phyloP scores from a whole-genome alignment of 2,329 filamentous ascomycete species.

The Kalaharituber pfeilii region DNA sequence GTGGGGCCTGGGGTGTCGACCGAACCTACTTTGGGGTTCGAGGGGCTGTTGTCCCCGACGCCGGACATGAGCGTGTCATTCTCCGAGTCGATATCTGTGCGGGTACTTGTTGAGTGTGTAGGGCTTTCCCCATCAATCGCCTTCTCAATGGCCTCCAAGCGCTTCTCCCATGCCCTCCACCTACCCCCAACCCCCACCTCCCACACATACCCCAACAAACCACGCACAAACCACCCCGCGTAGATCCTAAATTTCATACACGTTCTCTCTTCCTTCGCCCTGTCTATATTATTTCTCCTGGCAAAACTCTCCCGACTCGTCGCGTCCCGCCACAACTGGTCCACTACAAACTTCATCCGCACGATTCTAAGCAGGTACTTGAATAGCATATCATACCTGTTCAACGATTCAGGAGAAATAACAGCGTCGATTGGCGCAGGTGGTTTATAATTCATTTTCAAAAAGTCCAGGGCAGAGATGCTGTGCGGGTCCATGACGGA shows the following conservation, averaged over 20 bases:
- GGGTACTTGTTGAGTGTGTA: constrained; percentile 12
- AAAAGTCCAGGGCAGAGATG: constrained; percentile 80
- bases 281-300: constrained; percentile 7
- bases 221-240: constrained; percentile 60
- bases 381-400: constrained; percentile 76
- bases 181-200: constrained; percentile 55
- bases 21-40: constrained; percentile 9
- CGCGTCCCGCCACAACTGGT: constrained; percentile 21
- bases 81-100: too few relatives aligned
- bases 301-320: not conserved
- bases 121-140: constrained; percentile 8
- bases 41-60: too few relatives aligned
- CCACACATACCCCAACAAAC: constrained; percentile 60
- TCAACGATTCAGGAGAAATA: constrained; percentile 50
- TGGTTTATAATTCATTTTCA: constrained; percentile 69
- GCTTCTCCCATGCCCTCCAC: constrained; percentile 54
- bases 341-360: constrained; percentile 60
- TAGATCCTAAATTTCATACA: constrained; percentile 52
- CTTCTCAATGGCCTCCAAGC: constrained; percentile 44
- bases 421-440: constrained; percentile 53
- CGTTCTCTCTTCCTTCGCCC: constrained; percentile 26
- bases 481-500: constrained; percentile 67
- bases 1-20: constrained; percentile 28
- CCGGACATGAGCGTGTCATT: too few relatives aligned
- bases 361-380: constrained; percentile 58